Conservation (phyloP, 2,329 filamentous ascomycete genomes). For the Cytospora piceae region DNA sequence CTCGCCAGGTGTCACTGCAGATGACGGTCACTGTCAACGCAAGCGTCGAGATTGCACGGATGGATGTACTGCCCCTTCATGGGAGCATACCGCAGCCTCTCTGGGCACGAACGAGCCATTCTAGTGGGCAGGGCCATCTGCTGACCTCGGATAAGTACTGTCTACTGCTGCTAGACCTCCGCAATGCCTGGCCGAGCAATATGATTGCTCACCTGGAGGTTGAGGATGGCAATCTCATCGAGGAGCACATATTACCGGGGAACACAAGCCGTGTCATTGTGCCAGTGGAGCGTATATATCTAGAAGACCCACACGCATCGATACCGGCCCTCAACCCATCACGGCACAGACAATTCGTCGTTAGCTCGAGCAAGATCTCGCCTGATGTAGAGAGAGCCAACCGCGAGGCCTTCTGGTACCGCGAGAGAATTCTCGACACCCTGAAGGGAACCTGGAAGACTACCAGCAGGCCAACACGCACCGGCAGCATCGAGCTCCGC, state of each 20-base stretch:
- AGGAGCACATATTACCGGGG: conserved; percentile 65
- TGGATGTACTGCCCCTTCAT: conserved; percentile 77
- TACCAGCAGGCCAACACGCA: conserved; percentile 52
- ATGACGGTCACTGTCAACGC: conserved; percentile 90
- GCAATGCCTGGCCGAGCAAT: conserved; percentile 87
- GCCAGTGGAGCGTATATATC: conserved; percentile 73
- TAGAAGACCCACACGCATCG: conserved; percentile 75
- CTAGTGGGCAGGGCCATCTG: conserved; percentile 40
- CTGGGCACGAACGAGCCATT: conserved; percentile 54
- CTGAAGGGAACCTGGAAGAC: conserved; percentile 75
- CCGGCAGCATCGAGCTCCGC: conserved; percentile 75
- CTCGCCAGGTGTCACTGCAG: conserved; percentile 78
- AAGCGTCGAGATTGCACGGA: conserved; percentile 78
- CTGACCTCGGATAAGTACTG: conserved; percentile 67
- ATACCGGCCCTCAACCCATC: conserved; percentile 82
- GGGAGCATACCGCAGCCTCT: conserved; percentile 64
- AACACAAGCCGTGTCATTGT: conserved; percentile 76
- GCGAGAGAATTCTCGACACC: conserved; percentile 75
- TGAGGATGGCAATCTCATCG: conserved; percentile 52
- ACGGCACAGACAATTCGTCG: conserved; percentile 89
- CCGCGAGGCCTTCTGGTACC: conserved; percentile 89
- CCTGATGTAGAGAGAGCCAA: conserved; percentile 78
- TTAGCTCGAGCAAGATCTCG: conserved; percentile 77
- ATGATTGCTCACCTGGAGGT: conserved; percentile 68
- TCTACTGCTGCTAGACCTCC: conserved; percentile 78